Evolutionary conservation across 441 rosid species (phyloP), one percentile per base, ranked within the genome.

Genomic region (Melastoma candidum): DNA sequence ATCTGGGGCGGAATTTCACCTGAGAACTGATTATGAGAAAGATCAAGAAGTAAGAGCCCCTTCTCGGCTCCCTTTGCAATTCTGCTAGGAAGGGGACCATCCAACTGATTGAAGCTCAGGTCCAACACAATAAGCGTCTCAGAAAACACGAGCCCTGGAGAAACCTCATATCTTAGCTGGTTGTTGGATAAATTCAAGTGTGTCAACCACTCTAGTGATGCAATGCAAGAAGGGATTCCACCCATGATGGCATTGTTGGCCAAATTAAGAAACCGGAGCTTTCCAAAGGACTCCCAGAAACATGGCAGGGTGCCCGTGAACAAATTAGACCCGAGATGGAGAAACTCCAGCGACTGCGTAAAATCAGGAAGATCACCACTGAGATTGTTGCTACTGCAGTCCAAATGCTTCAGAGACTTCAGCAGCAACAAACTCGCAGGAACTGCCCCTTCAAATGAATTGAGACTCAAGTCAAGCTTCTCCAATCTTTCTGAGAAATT

Each of bases 191-290:
- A 70, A 68, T 90, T 90, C 44, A 87, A 51, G 71, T 73, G 81
- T 0, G 66, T 70, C 69, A 90, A 52, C 32, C 70, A 71, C 61
- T 68, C 25, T 6, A 84, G 65, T 3, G 90, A 78, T 54, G 85
- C 79, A 41, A 90, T 73, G 71, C 97, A 87, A 4, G 96, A 83
- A 64, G 97, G 96, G 44, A 90, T 76, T 3, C 97, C 97, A 51
- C 96, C 96, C 48, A 78, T 60, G 26, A 90, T 59, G 63, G 82
- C 73, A 68, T 90, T 87, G 43, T 72, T 63, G 47, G 82, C 90
- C 26, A 87, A 74, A 68, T 78, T 78, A 63, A 90, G 53, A 44
- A 78, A 63, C 53, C 26, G 67, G 2, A 87, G 82, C 48, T 87
- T 75, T 25, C 50, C 72, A 47, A 78, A 76, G 49, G 79, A 73